phyloP scores from a whole-genome alignment of 1,284 basidiomycete genomes.

The Fomitopsis pinicola region DNA sequence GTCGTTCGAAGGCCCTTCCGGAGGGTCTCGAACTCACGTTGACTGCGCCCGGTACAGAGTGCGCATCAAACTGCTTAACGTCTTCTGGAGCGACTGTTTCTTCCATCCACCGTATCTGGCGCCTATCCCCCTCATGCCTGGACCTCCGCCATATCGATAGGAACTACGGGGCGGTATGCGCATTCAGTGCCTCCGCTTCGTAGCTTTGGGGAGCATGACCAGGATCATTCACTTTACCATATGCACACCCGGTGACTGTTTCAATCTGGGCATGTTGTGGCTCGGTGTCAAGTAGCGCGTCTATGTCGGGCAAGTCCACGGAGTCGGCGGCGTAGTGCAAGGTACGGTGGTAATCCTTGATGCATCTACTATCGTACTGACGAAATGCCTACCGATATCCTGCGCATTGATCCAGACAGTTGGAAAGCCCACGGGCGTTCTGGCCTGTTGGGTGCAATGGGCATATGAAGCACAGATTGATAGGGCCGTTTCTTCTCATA shows the following conservation, averaged over 20 bases:
- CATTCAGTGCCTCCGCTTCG: not conserved
- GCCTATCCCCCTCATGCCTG: not conserved
- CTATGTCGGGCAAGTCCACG: not conserved
- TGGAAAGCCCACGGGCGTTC: too few species aligned
- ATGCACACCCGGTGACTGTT: not conserved
- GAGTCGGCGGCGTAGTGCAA: not conserved
- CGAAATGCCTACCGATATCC: not conserved
- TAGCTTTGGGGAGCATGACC: not conserved
- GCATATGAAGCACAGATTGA: not conserved
- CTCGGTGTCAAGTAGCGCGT: not conserved
- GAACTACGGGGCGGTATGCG: not conserved
- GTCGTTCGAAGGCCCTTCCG: not conserved
- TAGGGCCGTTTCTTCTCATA: not conserved
- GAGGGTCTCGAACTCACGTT: not conserved
- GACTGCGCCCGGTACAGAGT: not conserved
- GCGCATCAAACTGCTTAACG: not conserved
- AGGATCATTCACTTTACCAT: not conserved
- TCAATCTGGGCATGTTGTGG: not conserved
- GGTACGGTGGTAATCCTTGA: not conserved
- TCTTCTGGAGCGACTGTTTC: not conserved
- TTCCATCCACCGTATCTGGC: not conserved
- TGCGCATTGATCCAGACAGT: too few species aligned
- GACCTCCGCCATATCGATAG: not conserved
- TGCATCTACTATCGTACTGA: not conserved
- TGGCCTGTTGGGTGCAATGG: too few species aligned